These are phyloP conservation scores for Herpetospermum pedunculosum DNA, from an alignment of 306 rosid species.

Conservation along the genomic window DNA sequence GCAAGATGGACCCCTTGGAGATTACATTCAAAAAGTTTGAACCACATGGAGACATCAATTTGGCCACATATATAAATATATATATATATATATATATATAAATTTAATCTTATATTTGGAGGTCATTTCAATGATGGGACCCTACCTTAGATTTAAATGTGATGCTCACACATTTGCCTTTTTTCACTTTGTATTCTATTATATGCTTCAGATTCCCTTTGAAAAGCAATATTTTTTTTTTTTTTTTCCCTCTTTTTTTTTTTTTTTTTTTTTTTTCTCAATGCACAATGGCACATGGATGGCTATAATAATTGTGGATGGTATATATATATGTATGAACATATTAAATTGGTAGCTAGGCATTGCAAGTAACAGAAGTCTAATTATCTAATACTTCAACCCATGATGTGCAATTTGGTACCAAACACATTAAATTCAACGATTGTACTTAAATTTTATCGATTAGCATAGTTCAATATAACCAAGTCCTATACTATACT, in stretches of 20 bases:
- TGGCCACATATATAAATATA: background rate
- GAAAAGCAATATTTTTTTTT: background rate
- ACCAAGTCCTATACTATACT: too few species aligned
- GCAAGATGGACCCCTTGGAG: background rate
- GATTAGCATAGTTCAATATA: too few species aligned
- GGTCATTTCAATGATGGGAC: conserved; percentile 1
- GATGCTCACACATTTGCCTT: conserved; percentile 2
- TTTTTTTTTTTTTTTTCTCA: background rate
- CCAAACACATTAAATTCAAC: background rate
- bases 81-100: background rate
- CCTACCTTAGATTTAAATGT: conserved; percentile 1
- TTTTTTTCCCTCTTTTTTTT: background rate
- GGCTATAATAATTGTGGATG: background rate
- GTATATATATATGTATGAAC: background rate
- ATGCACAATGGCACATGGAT: background rate
- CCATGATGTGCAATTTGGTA: background rate
- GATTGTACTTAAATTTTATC: too few species aligned
- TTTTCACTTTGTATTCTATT: conserved; percentile 1
- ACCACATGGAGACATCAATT: background rate
- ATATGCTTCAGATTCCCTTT: conserved; percentile 1
- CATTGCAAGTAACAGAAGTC: background rate
- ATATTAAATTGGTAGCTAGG: background rate
- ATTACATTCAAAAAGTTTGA: background rate
- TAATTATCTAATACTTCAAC: background rate
- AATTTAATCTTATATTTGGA: background rate